Evolutionary conservation across 1,284 basidiomycete species (phyloP).

Genomic region (Schizophyllum amplum): DNA sequence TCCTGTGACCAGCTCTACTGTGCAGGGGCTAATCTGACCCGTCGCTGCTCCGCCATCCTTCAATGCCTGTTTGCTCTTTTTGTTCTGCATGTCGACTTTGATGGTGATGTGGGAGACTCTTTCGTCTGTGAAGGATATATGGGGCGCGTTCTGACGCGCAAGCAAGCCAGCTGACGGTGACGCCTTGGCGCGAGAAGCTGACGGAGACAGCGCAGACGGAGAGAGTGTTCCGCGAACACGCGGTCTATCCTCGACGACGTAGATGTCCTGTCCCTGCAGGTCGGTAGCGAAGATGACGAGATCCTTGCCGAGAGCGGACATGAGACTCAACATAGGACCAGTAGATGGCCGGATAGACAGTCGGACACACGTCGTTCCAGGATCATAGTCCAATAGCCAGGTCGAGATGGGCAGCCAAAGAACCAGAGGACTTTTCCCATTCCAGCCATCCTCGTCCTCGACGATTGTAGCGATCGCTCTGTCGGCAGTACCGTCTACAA

Average conservation of each 20-base stretch:
- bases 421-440: constrained; percentile 24
- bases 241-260: constrained; percentile 6
- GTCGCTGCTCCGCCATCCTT: constrained; percentile 12
- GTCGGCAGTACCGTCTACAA: constrained; percentile 17
- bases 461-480: constrained; percentile 21
- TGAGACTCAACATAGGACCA: background rate
- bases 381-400: constrained; percentile 19
- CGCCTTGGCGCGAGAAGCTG: constrained; percentile 18
- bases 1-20: constrained; percentile 22
- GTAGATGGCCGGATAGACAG: background rate
- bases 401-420: constrained; percentile 26
- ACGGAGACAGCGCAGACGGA: background rate
- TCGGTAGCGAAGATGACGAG: background rate
- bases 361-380: constrained; percentile 4
- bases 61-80: constrained; percentile 17
- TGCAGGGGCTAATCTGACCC: constrained; percentile 25
- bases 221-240: background rate
- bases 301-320: background rate
- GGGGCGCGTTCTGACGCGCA: constrained; percentile 6
- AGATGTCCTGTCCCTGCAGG: background rate
- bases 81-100: constrained; percentile 18
- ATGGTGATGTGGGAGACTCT: constrained; percentile 14
- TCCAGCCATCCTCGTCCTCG: constrained; percentile 24
- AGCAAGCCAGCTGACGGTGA: too few species aligned
- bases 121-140: constrained; percentile 24